Base-by-base conservation (phyloP, 192 early-diverging fungal species). In the Coemansia sp. region DNA sequence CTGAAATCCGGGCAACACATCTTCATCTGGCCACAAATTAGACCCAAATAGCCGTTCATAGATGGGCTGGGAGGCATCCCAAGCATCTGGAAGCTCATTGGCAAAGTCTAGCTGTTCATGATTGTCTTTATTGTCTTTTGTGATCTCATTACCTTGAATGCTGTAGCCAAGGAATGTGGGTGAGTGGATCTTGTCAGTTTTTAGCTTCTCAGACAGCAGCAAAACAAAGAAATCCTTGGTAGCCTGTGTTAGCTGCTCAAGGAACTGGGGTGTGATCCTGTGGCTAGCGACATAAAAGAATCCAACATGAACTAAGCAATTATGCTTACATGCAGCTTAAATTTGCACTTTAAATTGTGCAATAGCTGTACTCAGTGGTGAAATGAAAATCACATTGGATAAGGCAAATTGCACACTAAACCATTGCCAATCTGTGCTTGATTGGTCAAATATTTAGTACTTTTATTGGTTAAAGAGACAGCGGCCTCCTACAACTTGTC, bases 141-240 rank as follows among this genome's bases (percentile, higher is more conserved):
- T 85, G 25, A 83, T 71, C 43, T 85, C 81, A 38, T 83, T 81
- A 56, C 84, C 81, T 62, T 69, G 51, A 29, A 25, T 38, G 35
- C 61, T 85, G 61, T 86, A 87, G 2, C 88, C 88, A 12, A 86
- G 73, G 49, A 86, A 87, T 29, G 86, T 85, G 21, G 84, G 76
- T 12, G 79, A 83, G 49, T 85, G 76, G 12, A 68, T 79, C 62
- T 85, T 84, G 41, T 84, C 69, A 27, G 84, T 70, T 45, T 83
- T 81, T 32, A 82, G 55, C 60, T 87, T 89, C 37, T 85, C 82
- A 25, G 80, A 77, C 1, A 85, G 43, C 1, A 86, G 84, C 17
- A 87, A 68, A 3, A 75, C 75, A 70, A 89, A 87, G 55, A 82
- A 87, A 3, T 58, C 65, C 6, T 48, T 45, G 2, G 73, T 57